phyloP scores from a whole-genome alignment of 352 stramenopile genomes.

The Globisporangium echinulatum region DNA sequence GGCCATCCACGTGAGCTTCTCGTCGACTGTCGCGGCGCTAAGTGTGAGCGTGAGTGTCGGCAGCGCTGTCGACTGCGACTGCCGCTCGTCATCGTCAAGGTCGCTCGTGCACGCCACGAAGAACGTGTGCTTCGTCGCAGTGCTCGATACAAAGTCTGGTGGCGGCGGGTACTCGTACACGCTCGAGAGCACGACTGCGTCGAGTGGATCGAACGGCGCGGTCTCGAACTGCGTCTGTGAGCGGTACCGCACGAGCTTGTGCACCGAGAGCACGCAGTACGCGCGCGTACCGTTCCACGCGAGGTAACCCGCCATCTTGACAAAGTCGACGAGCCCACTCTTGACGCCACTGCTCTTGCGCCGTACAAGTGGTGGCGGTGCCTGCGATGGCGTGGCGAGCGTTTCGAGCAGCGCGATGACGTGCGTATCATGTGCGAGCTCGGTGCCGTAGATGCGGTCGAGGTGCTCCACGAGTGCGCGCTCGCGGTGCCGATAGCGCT shows the following conservation, averaged over 20 bases:
- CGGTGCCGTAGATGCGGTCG: slow-evolving; percentile 61
- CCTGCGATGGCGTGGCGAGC: slow-evolving; percentile 4
- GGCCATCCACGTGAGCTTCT: slow-evolving; percentile 47
- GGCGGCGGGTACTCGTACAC: slow-evolving; percentile 36
- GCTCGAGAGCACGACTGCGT: slow-evolving; percentile 34
- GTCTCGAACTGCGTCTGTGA: slow-evolving; percentile 34
- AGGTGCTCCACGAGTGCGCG: slow-evolving; percentile 48
- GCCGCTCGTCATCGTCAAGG: not conserved
- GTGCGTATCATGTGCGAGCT: slow-evolving; percentile 23
- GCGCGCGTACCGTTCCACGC: slow-evolving; percentile 28
- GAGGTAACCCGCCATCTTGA: slow-evolving; percentile 33
- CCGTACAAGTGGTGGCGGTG: not conserved
- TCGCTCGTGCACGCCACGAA: slow-evolving; percentile 12
- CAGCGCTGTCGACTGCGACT: not conserved
- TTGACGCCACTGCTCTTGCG: slow-evolving; percentile 22
- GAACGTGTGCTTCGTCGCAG: slow-evolving; percentile 10
- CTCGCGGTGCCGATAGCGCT: slow-evolving; percentile 45
- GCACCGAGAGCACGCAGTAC: slow-evolving; percentile 44
- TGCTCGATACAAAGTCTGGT: not conserved
- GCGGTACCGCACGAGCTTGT: slow-evolving; percentile 44
- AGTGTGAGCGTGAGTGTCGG: slow-evolving; percentile 22
- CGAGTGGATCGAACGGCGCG: slow-evolving; percentile 26
- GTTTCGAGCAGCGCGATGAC: slow-evolving; percentile 25
- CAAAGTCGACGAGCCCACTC: slow-evolving; percentile 36
- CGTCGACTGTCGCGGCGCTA: slow-evolving; percentile 26